Base-by-base conservation (phyloP, 495 filamentous ascomycete species). In the Aspergillus olivimuriae region DNA sequence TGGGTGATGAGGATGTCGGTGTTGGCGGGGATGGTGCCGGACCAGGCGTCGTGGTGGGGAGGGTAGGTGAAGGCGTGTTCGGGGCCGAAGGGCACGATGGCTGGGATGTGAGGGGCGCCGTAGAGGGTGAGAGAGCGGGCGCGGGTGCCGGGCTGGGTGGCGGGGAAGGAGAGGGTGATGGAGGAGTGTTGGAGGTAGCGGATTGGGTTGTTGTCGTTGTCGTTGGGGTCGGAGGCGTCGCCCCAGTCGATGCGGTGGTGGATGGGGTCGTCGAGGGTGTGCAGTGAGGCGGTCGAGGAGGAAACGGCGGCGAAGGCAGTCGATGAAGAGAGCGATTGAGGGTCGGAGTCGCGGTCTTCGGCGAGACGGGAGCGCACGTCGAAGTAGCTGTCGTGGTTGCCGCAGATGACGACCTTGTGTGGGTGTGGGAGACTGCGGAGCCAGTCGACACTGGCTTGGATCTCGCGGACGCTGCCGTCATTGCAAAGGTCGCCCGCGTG, bases 301-400 rank as follows among this genome's bases (percentile, higher is more conserved):
- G 68, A 72, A 20, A 72, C 48, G 2, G 51, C 43, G 0, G 63
- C 58, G 19, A 59, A 66, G 2, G n/a, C n/a, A n/a, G n/a, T n/a
- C n/a, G n/a, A n/a, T n/a, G n/a, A n/a, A n/a, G 58, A 53, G 2
- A 32, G n/a, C 18, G 44, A 28, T 11, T 28, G 5, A 6, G 24
- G 24, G 24, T 67, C 54, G 38, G n/a, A n/a, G n/a, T 62, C 56
- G 43, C 57, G 60, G 44, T 77, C 74, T 34, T 73, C 59, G 2
- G 62, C 58, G 1, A 46, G 50, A 6, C 73, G 63, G 5, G 72
- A 74, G 4, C 70, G 60, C 15, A 61, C 51, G 54, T 96, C 90
- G 41, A 95, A 83, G 63, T 79, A 90, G 52, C 75, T 77, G 53
- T 95, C 90, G 60, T 95, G 89, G 59, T 94, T 95, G n/a, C 91